Conservation (phyloP, 192 early-diverging fungal species). For the Entomortierella beljakovae region DNA sequence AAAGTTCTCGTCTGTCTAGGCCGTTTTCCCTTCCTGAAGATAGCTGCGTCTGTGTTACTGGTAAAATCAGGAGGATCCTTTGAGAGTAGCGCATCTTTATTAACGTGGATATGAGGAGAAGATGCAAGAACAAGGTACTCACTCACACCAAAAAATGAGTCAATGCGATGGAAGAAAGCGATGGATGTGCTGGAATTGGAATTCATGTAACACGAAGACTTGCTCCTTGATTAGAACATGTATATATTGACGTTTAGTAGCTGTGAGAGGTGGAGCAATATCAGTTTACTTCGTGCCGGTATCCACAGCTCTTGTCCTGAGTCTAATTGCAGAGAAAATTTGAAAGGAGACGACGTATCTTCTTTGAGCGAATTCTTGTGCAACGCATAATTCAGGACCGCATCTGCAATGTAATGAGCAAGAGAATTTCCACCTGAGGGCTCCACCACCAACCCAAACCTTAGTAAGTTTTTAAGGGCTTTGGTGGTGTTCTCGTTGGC, state of each 20-base stretch:
- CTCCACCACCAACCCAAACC: background rate
- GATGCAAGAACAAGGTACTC: constrained; percentile 1
- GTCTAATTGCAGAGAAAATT: too few species aligned
- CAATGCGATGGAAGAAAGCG: constrained; percentile 2
- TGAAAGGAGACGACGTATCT: too few species aligned
- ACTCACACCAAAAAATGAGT: background rate
- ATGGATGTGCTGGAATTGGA: background rate
- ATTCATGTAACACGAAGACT: background rate
- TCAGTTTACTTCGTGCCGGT: background rate
- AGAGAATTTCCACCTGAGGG: background rate
- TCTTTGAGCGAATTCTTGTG: background rate
- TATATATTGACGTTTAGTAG: background rate
- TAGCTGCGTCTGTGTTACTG: too few species aligned
- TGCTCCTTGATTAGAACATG: background rate
- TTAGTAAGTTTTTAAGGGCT: background rate
- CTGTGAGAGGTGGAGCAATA: background rate
- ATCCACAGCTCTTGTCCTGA: background rate
- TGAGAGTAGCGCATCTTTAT: too few species aligned
- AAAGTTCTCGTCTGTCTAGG: too few species aligned
- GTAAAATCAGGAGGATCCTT: too few species aligned
- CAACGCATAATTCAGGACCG: background rate
- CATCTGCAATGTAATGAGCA: constrained; percentile 2
- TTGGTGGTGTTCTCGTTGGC: constrained; percentile 1
- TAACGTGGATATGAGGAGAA: too few species aligned
- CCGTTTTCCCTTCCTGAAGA: too few species aligned